Conservation (phyloP, 1,284 basidiomycete species). For the Leccinum insolens region DNA sequence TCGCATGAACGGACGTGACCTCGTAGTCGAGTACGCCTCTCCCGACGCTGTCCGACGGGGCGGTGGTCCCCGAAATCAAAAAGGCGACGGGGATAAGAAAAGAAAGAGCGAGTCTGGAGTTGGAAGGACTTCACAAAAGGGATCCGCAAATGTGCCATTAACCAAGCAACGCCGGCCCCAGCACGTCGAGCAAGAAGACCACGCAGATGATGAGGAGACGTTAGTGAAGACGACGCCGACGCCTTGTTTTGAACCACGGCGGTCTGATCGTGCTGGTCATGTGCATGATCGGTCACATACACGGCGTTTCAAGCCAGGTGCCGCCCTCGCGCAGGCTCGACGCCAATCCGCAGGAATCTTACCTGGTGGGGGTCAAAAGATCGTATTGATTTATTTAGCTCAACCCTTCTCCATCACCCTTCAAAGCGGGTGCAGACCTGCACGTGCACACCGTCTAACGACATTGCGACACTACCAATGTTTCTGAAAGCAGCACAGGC, state of each 20-base stretch:
- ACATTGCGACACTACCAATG: too few species aligned
- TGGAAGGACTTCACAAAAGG: slow-evolving; percentile 13
- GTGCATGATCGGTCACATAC: slow-evolving; percentile 6
- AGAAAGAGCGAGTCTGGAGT: slow-evolving; percentile 1
- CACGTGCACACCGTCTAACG: too few species aligned
- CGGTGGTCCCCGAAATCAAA: slow-evolving; percentile 34
- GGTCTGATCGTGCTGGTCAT: slow-evolving; percentile 9
- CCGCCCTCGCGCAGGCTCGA: slow-evolving; percentile 89
- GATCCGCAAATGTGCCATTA: background rate
- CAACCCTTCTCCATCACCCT: too few species aligned
- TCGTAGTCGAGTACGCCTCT: slow-evolving; percentile 89
- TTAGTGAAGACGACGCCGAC: background rate
- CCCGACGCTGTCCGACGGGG: slow-evolving; percentile 83
- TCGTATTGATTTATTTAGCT: slow-evolving; percentile 54
- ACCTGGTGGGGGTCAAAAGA: slow-evolving; percentile 80
- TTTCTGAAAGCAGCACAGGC: too few species aligned
- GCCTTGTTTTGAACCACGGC: slow-evolving; percentile 1
- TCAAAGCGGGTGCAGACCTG: too few species aligned
- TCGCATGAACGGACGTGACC: slow-evolving; percentile 78
- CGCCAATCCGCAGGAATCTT: slow-evolving; percentile 87
- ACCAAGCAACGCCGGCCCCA: slow-evolving; percentile 7
- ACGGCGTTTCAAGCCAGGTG: slow-evolving; percentile 80
- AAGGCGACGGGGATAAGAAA: slow-evolving; percentile 21
- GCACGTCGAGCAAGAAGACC: slow-evolving; percentile 5
- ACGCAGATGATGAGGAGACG: background rate